phyloP scores from a whole-genome alignment of 2,329 filamentous ascomycete species.

The Bipolaris zeicola region DNA sequence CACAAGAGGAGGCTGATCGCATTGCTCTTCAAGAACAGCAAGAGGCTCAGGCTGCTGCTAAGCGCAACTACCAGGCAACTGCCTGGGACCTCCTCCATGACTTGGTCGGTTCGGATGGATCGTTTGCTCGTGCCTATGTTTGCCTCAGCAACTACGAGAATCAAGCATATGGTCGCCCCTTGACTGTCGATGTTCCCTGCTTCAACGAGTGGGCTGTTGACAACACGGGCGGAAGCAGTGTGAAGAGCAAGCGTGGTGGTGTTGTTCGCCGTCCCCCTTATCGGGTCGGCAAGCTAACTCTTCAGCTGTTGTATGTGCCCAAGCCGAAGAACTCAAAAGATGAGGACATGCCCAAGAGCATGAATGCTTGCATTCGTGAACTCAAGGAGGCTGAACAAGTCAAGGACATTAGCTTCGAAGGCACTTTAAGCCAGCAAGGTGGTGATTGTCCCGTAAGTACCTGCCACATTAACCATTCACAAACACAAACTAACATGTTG shows the following conservation, averaged over 20 bases:
- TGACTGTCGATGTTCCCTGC: constrained; percentile 86
- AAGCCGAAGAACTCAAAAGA: constrained; percentile 85
- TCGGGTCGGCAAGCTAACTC: constrained; percentile 89
- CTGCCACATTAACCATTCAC: not conserved
- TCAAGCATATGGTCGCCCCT: constrained; percentile 84
- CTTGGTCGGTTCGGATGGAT: constrained; percentile 87
- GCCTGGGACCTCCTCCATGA: constrained; percentile 88
- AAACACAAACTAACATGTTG: constrained; percentile 16
- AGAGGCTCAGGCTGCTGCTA: constrained; percentile 52
- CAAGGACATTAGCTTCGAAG: constrained; percentile 79
- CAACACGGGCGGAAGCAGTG: constrained; percentile 77
- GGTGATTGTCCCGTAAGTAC: constrained; percentile 90
- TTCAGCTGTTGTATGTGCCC: constrained; percentile 93
- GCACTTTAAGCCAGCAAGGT: constrained; percentile 91
- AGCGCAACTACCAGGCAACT: constrained; percentile 66
- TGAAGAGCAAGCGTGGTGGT: constrained; percentile 86
- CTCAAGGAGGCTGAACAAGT: constrained; percentile 87
- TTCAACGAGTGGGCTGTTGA: constrained; percentile 99
- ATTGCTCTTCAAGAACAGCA: constrained; percentile 56
- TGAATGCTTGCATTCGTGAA: constrained; percentile 94
- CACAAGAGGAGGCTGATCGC: constrained; percentile 82
- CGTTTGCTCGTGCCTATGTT: constrained; percentile 92
- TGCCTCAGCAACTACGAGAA: constrained; percentile 91
- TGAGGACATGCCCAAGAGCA: constrained; percentile 99
- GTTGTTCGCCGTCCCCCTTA: constrained; percentile 87